These are phyloP conservation scores for Populus pruinosa DNA, from an alignment of 345 rosid species.

Conservation along the genomic window DNA sequence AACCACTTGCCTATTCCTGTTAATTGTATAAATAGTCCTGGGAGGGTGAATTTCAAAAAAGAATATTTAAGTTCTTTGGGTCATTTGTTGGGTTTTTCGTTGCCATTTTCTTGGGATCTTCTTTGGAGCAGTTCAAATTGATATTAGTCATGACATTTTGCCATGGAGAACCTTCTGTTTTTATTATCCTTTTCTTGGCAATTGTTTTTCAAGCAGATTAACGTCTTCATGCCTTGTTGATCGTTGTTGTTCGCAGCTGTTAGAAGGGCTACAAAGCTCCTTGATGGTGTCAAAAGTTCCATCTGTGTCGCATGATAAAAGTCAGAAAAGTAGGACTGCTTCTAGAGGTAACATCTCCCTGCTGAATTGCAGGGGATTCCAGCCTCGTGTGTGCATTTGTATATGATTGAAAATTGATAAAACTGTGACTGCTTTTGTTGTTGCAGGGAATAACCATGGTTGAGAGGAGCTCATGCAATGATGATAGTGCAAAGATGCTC, in stretches of 20 bases:
- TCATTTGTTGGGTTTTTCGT: neutral
- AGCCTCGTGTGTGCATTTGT: neutral
- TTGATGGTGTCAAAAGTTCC: conserved; percentile 77
- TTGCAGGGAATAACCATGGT: conserved; percentile 59
- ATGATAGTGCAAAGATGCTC: conserved; percentile 7
- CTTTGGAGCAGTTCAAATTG: neutral
- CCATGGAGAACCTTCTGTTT: neutral
- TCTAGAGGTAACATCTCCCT: conserved; percentile 22
- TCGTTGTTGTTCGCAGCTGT: conserved; percentile 43
- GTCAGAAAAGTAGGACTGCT: conserved; percentile 39
- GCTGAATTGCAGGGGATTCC: neutral
- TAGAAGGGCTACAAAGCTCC: conserved; percentile 94
- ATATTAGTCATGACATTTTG: neutral
- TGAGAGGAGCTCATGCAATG: conserved; percentile 25
- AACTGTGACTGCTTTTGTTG: conserved; percentile 18
- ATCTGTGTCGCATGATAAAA: conserved; percentile 61
- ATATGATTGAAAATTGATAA: neutral
- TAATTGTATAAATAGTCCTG: neutral
- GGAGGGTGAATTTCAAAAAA: neutral
- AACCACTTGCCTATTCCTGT: neutral
- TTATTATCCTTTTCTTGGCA: neutral
- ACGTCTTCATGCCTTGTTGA: neutral
- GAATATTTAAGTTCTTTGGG: neutral
- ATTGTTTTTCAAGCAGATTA: neutral
- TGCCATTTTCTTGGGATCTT: neutral